Base-by-base conservation (phyloP, 768 basidiomycete species). In the Podaxis sp. region DNA sequence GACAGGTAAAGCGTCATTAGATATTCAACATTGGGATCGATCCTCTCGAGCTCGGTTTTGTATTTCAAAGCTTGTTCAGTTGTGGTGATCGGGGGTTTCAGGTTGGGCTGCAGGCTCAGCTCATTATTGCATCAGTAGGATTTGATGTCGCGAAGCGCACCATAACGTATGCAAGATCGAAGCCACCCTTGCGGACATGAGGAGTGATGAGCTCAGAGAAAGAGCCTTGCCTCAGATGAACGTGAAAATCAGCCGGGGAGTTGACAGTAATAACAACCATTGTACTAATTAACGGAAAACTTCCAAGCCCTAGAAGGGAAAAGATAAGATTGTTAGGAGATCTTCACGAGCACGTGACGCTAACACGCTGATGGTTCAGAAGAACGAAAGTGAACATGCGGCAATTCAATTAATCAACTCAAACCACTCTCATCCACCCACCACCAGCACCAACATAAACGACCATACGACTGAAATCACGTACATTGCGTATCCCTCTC, bases 1-100 rank as follows among this genome's bases (percentile, higher is more conserved):
- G 90, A 92, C n/a, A 99, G 85, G 76, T 98, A 99, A 47, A 99
- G 80, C 1, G 96, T 96, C 93, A 98, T 96, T 27, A 99, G 80
- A 78, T 93, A 96, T 74, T 94, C 86, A 17, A 91, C 87, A 59
- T 77, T 75, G 13, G 92, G 85, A 53, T 93, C 92, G 63, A 97
- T 86, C 43, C 71, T 76, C 70, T 93, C 80, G 36, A 99, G 84
- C 27, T 85, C 77, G 17, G 83, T 77, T 71, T 89, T 89, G 80
- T 99, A 99, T 57, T 82, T 79, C 50, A 97, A 68, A 1, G 95
- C 96, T 67, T 86, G 84, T 8, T 87, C 87, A 6, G 93, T 91
- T 8, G 82, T 89, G 0, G 88, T 93, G 70, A 97, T 85, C 3
- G 96, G 95, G 24, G 96, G 96, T 63, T 82, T 86, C 38, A 96